Conservation (phyloP, 2,329 filamentous ascomycete genomes). For the Cladophialophora exuberans region DNA sequence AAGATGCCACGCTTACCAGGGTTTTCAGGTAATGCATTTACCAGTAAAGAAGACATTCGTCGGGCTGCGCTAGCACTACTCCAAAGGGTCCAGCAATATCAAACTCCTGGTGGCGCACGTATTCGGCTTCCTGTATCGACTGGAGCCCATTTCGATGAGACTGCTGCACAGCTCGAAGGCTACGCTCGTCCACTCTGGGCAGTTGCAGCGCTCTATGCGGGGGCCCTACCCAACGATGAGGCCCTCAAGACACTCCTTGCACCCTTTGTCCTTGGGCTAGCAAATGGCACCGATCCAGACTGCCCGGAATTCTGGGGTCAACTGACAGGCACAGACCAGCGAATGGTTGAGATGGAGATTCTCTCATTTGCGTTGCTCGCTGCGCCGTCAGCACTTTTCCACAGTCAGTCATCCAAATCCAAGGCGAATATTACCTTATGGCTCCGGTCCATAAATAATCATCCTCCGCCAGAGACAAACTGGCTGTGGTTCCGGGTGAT, state of each 20-base stretch:
- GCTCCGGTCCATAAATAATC: background rate
- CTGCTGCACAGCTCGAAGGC: background rate
- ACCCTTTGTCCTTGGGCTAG: background rate
- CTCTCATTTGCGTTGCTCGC: background rate
- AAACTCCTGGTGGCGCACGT: background rate
- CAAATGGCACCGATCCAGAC: background rate
- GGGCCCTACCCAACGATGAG: no score
- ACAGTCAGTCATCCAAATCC: no score
- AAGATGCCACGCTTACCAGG: no score
- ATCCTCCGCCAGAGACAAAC: background rate
- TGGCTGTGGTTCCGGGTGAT: background rate
- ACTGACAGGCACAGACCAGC: background rate
- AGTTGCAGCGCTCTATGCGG: background rate
- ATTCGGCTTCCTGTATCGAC: background rate
- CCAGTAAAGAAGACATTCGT: no score
- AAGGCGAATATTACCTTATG: background rate
- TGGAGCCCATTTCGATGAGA: background rate
- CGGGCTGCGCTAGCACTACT: no score
- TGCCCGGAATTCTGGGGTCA: background rate
- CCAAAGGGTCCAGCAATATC: no score
- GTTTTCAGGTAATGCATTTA: no score
- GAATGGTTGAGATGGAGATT: background rate
- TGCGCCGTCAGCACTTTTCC: background rate
- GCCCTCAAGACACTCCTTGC: background rate
- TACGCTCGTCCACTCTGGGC: background rate